Base-by-base conservation (phyloP, 768 basidiomycete genomes). In the Strobilomyces confusus region DNA sequence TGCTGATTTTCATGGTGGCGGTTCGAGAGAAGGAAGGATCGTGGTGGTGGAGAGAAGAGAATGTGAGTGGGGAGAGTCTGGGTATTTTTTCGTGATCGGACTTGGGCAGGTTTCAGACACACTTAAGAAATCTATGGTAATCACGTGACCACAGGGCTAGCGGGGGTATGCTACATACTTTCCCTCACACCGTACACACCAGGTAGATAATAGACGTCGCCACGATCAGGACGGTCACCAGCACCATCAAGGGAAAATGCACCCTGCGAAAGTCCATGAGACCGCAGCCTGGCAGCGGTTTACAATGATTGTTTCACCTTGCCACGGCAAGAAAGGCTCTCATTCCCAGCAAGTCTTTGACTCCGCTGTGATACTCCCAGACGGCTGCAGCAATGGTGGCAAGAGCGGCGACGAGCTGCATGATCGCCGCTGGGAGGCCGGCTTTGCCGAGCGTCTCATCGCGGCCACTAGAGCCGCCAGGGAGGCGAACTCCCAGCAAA, bases 1-100 rank as follows among this genome's bases (percentile, higher is more conserved):
- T 83, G 62, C 86, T 92, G 71, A 98, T 92, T 82, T 89, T 95
- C 92, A 97, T 97, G 72, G 41, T 38, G 48, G 40, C 32, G 41
- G 13, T 12, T 62, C 62, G 63, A 58, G 57, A 32, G 55, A 66
- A 51, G 58, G 17, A 56, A 58, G 58, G 58, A 58, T 53, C 49
- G 64, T 61, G 59, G 55, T 58, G 55, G 48, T 14, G 2, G 47
- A 46, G 50, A 20, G 8, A 48, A 48, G 47, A 55, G 33, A 52
- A 42, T 43, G 34, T n/a, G 38, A 54, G 51, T 36, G 36, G 5
- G 34, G 17, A 3, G 14, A 26, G 20, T 40, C 58, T 64, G 59
- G 55, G 57, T 69, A 65, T 64, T 70, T 63, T 60, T 55, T 52
- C 52, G 54, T 57, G 58, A 44, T 44, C 45, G 37, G 56, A 56